phyloP scores from a whole-genome alignment of 2,329 filamentous ascomycete species.

The Metarhizium humberi region DNA sequence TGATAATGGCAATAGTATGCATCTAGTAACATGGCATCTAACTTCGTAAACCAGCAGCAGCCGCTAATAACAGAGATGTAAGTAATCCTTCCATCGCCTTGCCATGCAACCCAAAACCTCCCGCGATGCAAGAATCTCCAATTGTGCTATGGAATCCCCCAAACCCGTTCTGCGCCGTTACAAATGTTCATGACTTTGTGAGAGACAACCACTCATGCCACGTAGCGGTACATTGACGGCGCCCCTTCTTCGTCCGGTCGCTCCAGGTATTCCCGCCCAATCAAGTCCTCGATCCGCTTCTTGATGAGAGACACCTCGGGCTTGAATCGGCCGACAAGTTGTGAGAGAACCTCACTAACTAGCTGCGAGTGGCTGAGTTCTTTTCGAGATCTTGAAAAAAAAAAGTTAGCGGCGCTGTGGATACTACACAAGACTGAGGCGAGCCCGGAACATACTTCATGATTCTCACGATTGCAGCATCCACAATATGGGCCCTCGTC shows the following conservation, averaged over 20 bases:
- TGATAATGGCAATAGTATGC: too few relatives aligned
- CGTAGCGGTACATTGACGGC: constrained; percentile 58
- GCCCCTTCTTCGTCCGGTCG: constrained; percentile 56
- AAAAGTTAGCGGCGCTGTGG: background rate
- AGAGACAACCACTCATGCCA: constrained; percentile 42
- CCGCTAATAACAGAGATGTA: background rate
- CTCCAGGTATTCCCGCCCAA: constrained; percentile 70
- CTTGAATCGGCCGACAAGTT: constrained; percentile 60
- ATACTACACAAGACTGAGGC: background rate
- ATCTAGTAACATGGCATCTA: background rate
- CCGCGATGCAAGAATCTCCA: background rate
- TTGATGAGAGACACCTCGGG: constrained; percentile 73
- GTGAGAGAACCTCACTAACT: constrained; percentile 61
- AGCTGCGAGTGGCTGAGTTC: constrained; percentile 60
- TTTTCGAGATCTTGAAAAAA: constrained; percentile 55
- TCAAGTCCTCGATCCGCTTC: constrained; percentile 69
- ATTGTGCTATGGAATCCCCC: background rate
- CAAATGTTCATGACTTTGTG: background rate
- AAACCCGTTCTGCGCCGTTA: background rate
- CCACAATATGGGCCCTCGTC: constrained; percentile 59
- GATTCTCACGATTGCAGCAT: constrained; percentile 70
- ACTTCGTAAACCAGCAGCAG: background rate
- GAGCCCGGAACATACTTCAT: constrained; percentile 61
- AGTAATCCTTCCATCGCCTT: background rate
- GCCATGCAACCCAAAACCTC: background rate